Percentiles rank a stretch among this genome's conserved stretches.
Conservation (phyloP, 1,139 yeast species). For the Zygoascus meyerae region DNA sequence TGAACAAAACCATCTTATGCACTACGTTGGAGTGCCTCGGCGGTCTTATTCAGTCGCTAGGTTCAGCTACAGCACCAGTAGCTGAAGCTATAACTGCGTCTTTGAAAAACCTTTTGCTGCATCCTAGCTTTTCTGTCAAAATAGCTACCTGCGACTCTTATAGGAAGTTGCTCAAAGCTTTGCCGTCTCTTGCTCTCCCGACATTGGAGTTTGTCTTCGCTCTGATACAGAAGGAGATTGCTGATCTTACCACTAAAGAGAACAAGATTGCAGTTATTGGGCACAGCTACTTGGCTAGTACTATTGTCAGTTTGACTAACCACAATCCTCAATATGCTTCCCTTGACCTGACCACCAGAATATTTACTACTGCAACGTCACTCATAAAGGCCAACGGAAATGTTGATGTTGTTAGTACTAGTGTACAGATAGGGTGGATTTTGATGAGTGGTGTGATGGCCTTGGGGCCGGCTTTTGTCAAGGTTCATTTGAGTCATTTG, state of each 20-base stretch:
- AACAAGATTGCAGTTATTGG: constrained; percentile 24
- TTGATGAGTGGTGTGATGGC: constrained; percentile 72
- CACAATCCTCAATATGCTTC: constrained; percentile 32
- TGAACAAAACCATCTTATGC: constrained; percentile 23
- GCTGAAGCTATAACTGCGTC: constrained; percentile 23
- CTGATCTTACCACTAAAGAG: constrained; percentile 20
- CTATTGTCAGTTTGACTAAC: constrained; percentile 28
- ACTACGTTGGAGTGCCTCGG: constrained; percentile 26
- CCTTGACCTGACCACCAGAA: constrained; percentile 31
- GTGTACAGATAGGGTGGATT: constrained; percentile 53
- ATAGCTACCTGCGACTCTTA: constrained; percentile 22
- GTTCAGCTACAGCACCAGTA: constrained; percentile 30
- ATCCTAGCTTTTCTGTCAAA: constrained; percentile 20
- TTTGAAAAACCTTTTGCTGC: constrained; percentile 17
- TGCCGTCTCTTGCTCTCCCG: constrained; percentile 28
- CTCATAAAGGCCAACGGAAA: constrained; percentile 31
- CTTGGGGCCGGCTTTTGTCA: constrained; percentile 57
- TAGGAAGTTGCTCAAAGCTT: constrained; percentile 19
- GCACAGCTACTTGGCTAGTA: constrained; percentile 27
- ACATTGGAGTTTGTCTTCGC: constrained; percentile 24
- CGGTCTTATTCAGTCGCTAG: constrained; percentile 27
- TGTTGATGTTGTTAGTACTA: constrained; percentile 28
- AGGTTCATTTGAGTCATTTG: constrained; percentile 68
- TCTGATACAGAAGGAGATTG: constrained; percentile 26
- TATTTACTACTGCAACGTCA: constrained; percentile 32